A percentile compares a stretch with the other conserved stretches of the same genome.
Evolutionary conservation across 1,139 yeast genomes (phyloP).

Genomic region (Hansenula sp.): DNA sequence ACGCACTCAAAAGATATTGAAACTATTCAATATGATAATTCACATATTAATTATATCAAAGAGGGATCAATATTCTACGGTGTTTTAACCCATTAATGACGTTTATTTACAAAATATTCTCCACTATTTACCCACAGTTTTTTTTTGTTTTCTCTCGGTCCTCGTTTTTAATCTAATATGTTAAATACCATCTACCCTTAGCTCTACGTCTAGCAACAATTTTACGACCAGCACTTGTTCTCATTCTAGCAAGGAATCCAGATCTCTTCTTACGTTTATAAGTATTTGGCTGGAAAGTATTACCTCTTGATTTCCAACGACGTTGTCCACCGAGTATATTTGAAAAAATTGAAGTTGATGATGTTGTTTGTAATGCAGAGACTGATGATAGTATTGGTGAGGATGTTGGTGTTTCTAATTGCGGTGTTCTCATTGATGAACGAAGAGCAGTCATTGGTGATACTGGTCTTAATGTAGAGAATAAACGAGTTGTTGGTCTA

Average conservation of each 20-base stretch:
- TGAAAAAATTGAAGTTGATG: slow-evolving; percentile 14
- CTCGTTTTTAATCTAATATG: too few relatives aligned
- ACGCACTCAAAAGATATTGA: too few relatives aligned
- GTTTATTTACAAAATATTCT: neutral
- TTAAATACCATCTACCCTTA: slow-evolving; percentile 91
- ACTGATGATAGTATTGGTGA: slow-evolving; percentile 6
- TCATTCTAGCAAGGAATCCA: slow-evolving; percentile 88
- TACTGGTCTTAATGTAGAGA: slow-evolving; percentile 23
- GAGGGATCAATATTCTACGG: too few relatives aligned
- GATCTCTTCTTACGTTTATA: slow-evolving; percentile 84
- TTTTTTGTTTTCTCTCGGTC: too few relatives aligned
- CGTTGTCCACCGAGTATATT: slow-evolving; percentile 37
- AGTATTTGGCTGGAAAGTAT: slow-evolving; percentile 92
- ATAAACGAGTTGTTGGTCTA: slow-evolving; percentile 10
- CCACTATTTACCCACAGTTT: neutral
- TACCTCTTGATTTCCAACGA: slow-evolving; percentile 88
- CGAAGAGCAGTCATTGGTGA: slow-evolving; percentile 19
- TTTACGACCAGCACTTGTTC: slow-evolving; percentile 74
- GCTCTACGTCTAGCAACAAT: slow-evolving; percentile 73
- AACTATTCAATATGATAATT: too few relatives aligned
- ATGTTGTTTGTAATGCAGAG: slow-evolving; percentile 1
- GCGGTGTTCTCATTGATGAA: slow-evolving; percentile 6
- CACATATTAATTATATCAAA: too few relatives aligned
- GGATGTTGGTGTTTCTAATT: slow-evolving; percentile 11
- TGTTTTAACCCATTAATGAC: neutral